Evolutionary conservation across 306 rosid species (phyloP), one percentile per base, ranked within the genome.

Genomic region (Sesbania bispinosa): DNA sequence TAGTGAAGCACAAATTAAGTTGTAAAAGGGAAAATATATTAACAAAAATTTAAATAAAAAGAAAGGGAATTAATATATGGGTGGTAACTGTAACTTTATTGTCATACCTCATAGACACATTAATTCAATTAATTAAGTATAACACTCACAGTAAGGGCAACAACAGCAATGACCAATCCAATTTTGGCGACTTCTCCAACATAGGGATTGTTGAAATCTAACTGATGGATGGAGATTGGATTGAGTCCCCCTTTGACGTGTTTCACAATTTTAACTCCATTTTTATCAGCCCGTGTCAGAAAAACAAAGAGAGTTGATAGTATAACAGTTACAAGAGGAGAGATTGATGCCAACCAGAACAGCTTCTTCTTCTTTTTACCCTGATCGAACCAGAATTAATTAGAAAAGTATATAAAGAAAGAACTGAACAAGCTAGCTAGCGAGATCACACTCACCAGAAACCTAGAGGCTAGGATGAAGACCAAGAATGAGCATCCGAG

Each of bases 281-380:
- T 65, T 38, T 75, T 80, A 69, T 93, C 98, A 0, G 89, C 97
- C 38, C 79, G 62, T 30, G 87, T 82, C 20, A 89, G 62, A 74
- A 33, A 94, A 11, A 94, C 98, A 33, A 79, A 6, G 0, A 87
- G 63, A 1, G 98, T 94, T 14, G 98, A 87, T 7, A 87, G 0
- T 54, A 89, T 66, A 23, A 94, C 91, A 0, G 89, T 88, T 2
- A 85, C 10, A 1, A 94, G 87, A 72, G 98, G 96, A 16, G 97
- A 77, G 10, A 89, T 78, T 42, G 97, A 90, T 48, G 96, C 77
- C 82, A 93, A 71, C 97, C 98, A 88, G 79, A 90, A 89, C 27
- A 93, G 54, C 19, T 83, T 86, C 86, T 75, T 87, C 81, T 78
- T 86, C 82, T 35, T 86, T 76, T 69, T 83, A 47, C 86, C 88